Evolutionary conservation across 352 stramenopile species (phyloP), one percentile per base, ranked within the genome.

Genomic region (Phytophthora meadii): DNA sequence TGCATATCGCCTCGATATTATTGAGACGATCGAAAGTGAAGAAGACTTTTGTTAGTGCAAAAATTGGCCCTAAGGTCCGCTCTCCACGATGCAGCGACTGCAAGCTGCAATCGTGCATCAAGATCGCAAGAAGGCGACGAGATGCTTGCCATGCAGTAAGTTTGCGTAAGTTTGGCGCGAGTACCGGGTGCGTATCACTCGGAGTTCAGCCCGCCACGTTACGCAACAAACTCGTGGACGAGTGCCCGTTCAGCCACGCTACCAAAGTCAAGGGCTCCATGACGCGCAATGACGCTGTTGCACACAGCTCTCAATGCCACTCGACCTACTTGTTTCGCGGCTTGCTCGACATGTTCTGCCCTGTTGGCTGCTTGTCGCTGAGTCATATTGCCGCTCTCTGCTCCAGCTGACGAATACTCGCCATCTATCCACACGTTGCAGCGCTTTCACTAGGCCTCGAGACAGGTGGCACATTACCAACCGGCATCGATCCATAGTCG

Each of bases 21-120:
- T 57, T 27, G 60, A 40, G 34, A 14, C 27, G 39, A 52, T 36
- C 30, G 1, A 34, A 34, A 34, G 30, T 34, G 36, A 19, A 41
- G 28, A 6, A 58, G 14, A 11, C 42, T 36, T 37, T 48, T 47
- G 24, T 25, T 5, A 36, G 61, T 56, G 30, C 60, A 74, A 50
- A 70, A 19, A 74, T 60, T 52, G 66, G 57, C 67, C 66, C 24
- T 17, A 70, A 66, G 66, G 42, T 70, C 61, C 66, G 61, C 67
- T 70, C 61, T 73, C 24, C 40, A 44, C 58, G 58, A 68, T 15
- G 32, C 25, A 14, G 44, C 64, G 58, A 72, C 57, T 47, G 32
- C 50, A 55, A 47, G 36, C 5, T 57, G 22, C 50, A 57, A 51
- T 37, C 6, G 54, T 14, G 42, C 32, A 54, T 10, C 61, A 69